Conservation (phyloP, 805 yeast species). For the Kodamaea jinghongensis region DNA sequence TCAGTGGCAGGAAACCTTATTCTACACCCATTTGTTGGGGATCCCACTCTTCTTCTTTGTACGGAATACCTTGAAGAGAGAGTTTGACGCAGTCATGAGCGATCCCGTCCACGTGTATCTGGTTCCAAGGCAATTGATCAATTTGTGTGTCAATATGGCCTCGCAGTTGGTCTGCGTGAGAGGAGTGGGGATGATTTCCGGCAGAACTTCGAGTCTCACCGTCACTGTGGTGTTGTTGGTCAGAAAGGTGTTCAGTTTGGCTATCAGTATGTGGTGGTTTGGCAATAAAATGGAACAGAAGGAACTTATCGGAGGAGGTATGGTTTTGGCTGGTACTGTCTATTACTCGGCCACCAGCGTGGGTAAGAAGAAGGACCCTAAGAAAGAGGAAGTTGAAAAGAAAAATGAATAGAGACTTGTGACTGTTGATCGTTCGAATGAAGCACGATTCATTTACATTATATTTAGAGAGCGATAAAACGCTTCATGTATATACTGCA, state of each 20-base stretch:
- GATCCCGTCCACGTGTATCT: conserved; percentile 1
- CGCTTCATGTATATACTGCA: no score
- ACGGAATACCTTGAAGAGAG: conserved; percentile 17
- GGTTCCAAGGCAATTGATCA: conserved; percentile 14
- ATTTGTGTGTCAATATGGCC: conserved; percentile 17
- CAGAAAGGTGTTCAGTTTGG: conserved; percentile 59
- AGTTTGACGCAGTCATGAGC: conserved; percentile 12
- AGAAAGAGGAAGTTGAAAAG: conserved; percentile 2
- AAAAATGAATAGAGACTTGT: conserved; percentile 14
- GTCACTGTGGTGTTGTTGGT: conserved; percentile 58
- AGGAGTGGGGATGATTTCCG: conserved; percentile 65
- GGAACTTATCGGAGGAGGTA: conserved; percentile 45
- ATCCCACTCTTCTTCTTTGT: conserved; percentile 51
- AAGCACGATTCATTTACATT: no score
- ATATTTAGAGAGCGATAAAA: no score
- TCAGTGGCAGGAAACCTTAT: conserved; percentile 64
- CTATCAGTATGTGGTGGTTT: conserved; percentile 54
- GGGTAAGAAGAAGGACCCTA: conserved; percentile 3
- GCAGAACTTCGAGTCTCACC: conserved; percentile 58
- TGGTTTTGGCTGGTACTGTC: conserved; percentile 57
- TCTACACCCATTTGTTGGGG: conserved; percentile 56
- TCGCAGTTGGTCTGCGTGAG: conserved; percentile 50
- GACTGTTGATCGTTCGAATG: no score
- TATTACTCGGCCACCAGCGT: conserved; percentile 7
- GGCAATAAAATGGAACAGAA: conserved; percentile 39